Evolutionary conservation across 306 rosid species (phyloP).

Genomic region (Parietaria judaica): DNA sequence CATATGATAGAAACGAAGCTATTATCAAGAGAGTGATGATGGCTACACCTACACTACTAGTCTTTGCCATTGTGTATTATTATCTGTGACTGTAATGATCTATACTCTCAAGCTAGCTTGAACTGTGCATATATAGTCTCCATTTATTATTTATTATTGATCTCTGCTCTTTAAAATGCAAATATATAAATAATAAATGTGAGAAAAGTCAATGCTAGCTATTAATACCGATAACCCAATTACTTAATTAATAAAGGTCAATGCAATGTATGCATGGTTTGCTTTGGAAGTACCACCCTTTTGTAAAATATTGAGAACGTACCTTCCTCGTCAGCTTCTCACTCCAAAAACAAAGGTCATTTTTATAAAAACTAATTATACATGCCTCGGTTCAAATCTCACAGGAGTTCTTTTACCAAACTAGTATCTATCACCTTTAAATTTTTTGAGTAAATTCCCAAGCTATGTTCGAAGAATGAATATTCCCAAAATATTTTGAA

Average conservation of each 20-base stretch:
- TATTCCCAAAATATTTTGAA: no score
- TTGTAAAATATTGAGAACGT: slow-evolving; percentile 12
- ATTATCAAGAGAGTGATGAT: slow-evolving; percentile 20
- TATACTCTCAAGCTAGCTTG: slow-evolving; percentile 11
- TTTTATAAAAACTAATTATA: no score
- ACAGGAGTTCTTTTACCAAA: no score
- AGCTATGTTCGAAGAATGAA: no score
- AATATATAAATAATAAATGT: slow-evolving; percentile 12
- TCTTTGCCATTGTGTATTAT: slow-evolving; percentile 23
- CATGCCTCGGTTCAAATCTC: no score
- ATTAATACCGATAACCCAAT: slow-evolving; percentile 15
- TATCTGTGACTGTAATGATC: no score
- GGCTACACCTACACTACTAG: slow-evolving; percentile 14
- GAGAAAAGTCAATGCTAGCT: slow-evolving; percentile 28
- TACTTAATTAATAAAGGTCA: slow-evolving; percentile 7
- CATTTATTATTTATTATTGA: no score
- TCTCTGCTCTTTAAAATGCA: neutral
- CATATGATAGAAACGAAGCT: slow-evolving; percentile 22
- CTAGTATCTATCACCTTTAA: no score
- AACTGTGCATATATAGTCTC: neutral
- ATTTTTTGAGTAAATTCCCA: no score
- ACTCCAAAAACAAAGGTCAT: neutral
- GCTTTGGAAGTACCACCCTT: slow-evolving; percentile 27
- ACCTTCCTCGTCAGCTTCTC: neutral
- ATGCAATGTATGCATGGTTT: slow-evolving; percentile 21